Evolutionary conservation across 805 yeast species (phyloP).

Genomic region (Candida broadrunensis): DNA sequence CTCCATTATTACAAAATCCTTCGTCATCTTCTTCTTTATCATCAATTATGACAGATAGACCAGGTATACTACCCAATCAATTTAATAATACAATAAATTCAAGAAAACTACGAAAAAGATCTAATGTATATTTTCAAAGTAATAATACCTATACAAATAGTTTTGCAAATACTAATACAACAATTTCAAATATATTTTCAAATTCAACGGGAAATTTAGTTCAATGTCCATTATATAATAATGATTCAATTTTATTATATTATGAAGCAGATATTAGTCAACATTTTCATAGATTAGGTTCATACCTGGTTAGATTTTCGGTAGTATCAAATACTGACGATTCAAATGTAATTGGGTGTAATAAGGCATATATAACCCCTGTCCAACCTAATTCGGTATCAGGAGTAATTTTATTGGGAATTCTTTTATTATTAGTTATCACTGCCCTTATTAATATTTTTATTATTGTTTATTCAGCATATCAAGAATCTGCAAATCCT

Average conservation of each 20-base stretch:
- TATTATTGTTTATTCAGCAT: constrained; percentile 48
- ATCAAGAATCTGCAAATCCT: constrained; percentile 55
- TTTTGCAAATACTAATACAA: constrained; percentile 12
- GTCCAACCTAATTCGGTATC: constrained; percentile 28
- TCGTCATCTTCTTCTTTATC: background rate
- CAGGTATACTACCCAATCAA: background rate
- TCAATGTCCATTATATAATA: constrained; percentile 35
- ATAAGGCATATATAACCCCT: constrained; percentile 48
- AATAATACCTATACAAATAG: constrained; percentile 1
- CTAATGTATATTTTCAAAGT: background rate
- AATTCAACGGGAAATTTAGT: constrained; percentile 24
- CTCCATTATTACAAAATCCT: background rate
- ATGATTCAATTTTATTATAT: constrained; percentile 34
- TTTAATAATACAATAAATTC: background rate
- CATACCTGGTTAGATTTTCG: constrained; percentile 41
- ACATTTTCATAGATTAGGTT: constrained; percentile 42
- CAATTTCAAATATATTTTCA: constrained; percentile 16
- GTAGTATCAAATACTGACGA: constrained; percentile 37
- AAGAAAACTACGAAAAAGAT: background rate
- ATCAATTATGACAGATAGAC: no score
- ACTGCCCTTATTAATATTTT: constrained; percentile 40
- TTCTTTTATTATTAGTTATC: constrained; percentile 35
- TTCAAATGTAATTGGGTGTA: constrained; percentile 45
- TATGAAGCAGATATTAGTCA: constrained; percentile 38
- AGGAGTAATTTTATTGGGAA: constrained; percentile 32